Conservation (phyloP, 2,329 filamentous ascomycete genomes). For the Hypoxylon sp. region DNA sequence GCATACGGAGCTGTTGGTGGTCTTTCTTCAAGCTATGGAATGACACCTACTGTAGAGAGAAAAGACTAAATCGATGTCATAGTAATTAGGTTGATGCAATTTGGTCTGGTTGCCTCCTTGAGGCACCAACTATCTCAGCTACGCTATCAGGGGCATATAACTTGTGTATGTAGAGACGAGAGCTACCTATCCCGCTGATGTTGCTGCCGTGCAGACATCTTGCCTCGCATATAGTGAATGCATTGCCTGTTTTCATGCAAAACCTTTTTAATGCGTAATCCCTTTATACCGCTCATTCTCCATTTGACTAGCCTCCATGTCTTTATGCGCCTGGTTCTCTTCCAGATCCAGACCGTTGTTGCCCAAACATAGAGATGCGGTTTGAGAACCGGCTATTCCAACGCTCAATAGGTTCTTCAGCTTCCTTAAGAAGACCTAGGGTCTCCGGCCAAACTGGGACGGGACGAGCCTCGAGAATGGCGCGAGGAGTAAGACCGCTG, state of each 20-base stretch:
- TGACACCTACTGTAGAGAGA: neutral
- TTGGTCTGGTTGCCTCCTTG: neutral
- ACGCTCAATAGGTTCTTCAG: neutral
- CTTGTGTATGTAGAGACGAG: neutral
- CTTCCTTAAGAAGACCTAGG: neutral
- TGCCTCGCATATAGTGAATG: neutral
- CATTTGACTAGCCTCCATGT: too few relatives aligned
- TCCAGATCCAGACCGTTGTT: too few relatives aligned
- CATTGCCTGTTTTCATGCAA: neutral
- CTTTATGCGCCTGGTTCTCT: too few relatives aligned
- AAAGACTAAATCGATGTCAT: neutral
- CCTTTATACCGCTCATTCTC: too few relatives aligned
- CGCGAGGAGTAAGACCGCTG: neutral
- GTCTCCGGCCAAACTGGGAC: neutral
- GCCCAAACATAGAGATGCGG: too few relatives aligned
- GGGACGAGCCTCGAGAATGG: neutral
- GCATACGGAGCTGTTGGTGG: neutral
- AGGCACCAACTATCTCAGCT: neutral
- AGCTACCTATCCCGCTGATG: neutral
- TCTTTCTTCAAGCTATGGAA: neutral
- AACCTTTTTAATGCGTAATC: too few relatives aligned
- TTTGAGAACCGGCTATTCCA: too few relatives aligned
- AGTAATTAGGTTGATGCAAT: neutral
- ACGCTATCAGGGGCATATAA: neutral
- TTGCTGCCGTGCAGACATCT: neutral